Base-by-base conservation (phyloP, 331 rosid species). In the Stylosanthes scabra region DNA sequence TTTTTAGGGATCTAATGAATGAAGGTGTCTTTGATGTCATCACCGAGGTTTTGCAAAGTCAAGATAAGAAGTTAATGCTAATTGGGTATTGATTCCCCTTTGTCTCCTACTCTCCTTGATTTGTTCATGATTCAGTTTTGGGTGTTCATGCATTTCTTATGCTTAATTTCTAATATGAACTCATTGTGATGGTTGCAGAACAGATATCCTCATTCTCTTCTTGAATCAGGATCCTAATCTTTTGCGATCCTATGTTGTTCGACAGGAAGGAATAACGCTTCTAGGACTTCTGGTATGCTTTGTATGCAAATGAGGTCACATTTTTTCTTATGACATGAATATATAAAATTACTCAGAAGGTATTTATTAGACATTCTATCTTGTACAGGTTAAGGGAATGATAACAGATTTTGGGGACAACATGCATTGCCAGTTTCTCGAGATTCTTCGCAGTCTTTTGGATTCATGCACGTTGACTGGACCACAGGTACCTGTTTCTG, bases 401-500 rank as follows among this genome's bases (percentile, higher is more conserved):
- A 68, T 85, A 63, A 89, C 98, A 52, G 98, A 93, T 81, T 93
- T 93, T 39, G 98, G 88, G 79, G 97, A 91, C 67, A 86, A 86
- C 78, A 93, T 91, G 98, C 90, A 93, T 74, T 93, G 98, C 76
- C 98, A 93, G 88, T 93, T 93, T 80, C 96, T 91, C 82, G 98
- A 93, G 88, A 93, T 93, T 82, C 96, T 93, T 81, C 97, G 98
- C 57, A 85, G 86, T 80, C 81, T 93, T 57, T 82, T 93, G 83
- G 97, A 93, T 85, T 91, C 97, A 6, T 81, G 86, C 80, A 82
- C 96, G 2, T 75, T 93, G 85, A 74, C 97, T 68, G 98, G 95
- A 81, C 89, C 87, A 4, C 98, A 93, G 97, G 98, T 83, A 63
- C 28, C 39, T 70, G 57, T 31, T 58, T 66, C 63, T 64, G 28